phyloP scores from a whole-genome alignment of 768 basidiomycete genomes.

The Suillus clintonianus region DNA sequence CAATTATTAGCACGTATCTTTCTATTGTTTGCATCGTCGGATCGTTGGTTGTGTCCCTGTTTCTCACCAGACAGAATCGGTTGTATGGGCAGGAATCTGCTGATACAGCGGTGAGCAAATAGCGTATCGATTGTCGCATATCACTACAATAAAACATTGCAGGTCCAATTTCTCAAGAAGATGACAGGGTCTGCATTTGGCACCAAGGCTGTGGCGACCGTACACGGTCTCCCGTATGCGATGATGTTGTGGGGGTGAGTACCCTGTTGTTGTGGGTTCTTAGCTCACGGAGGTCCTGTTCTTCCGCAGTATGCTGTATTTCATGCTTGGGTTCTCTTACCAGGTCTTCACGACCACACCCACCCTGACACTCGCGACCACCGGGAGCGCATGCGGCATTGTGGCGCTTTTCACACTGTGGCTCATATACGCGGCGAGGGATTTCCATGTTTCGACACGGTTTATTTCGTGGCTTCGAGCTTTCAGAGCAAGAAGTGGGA shows the following conservation, averaged over 20 bases:
- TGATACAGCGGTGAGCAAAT: constrained; percentile 29
- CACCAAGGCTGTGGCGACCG: constrained; percentile 45
- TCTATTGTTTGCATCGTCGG: constrained; percentile 38
- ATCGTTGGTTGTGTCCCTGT: constrained; percentile 34
- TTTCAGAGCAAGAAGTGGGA: background rate
- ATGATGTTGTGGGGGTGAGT: constrained; percentile 55
- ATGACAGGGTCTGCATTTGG: constrained; percentile 25
- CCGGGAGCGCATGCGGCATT: constrained; percentile 18
- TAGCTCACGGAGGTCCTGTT: background rate
- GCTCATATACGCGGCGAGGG: constrained; percentile 1
- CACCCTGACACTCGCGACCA: constrained; percentile 11
- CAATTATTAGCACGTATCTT: constrained; percentile 28
- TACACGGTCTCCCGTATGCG: constrained; percentile 53
- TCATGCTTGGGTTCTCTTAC: constrained; percentile 23
- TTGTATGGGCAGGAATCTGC: constrained; percentile 22
- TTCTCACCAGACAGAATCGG: constrained; percentile 40
- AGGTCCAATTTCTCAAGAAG: background rate
- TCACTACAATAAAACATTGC: background rate
- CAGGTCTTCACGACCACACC: constrained; percentile 23
- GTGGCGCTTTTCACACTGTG: constrained; percentile 24
- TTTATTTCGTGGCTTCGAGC: background rate
- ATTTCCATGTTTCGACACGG: background rate
- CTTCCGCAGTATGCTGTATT: constrained; percentile 23
- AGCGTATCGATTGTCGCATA: background rate
- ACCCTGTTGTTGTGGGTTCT: background rate